These are phyloP conservation scores for Rubus parviflorus DNA, from an alignment of 306 rosid species.

Conservation along the genomic window DNA sequence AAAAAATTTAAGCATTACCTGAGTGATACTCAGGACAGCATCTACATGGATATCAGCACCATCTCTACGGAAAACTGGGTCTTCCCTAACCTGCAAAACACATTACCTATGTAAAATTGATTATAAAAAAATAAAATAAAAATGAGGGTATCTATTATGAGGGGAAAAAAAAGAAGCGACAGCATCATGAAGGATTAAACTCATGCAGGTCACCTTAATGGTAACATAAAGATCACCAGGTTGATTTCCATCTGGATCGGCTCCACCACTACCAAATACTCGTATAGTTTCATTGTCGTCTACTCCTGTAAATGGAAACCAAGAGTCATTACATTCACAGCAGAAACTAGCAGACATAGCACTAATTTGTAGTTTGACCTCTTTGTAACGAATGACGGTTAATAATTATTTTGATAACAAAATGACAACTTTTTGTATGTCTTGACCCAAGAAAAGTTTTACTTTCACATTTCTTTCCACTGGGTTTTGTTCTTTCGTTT, in stretches of 20 bases:
- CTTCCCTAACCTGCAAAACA: conserved; percentile 67
- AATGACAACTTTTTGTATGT: background rate
- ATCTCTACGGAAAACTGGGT: conserved; percentile 87
- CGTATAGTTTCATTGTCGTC: conserved; percentile 62
- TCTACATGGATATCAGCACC: conserved; percentile 91
- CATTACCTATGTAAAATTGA: background rate
- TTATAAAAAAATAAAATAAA: background rate
- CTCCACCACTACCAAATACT: conserved; percentile 74
- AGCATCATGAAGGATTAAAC: background rate
- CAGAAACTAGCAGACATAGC: conserved; percentile 1
- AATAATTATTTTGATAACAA: background rate
- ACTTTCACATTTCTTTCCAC: background rate
- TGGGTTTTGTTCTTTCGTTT: background rate
- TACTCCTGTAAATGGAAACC: conserved; percentile 56
- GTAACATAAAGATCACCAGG: conserved; percentile 84
- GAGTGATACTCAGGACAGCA: conserved; percentile 69
- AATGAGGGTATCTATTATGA: background rate
- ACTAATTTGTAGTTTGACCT: background rate
- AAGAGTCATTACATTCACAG: conserved; percentile 14
- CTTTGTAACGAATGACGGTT: background rate
- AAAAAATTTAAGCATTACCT: conserved; percentile 43
- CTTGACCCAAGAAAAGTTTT: background rate
- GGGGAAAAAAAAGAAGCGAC: background rate
- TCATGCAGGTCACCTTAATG: conserved; percentile 46
- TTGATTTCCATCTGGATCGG: conserved; percentile 84